Evolutionary conservation across 495 filamentous ascomycete species (phyloP), one percentile per base, ranked within the genome.

Genomic region (Lasiosphaeria miniovina): DNA sequence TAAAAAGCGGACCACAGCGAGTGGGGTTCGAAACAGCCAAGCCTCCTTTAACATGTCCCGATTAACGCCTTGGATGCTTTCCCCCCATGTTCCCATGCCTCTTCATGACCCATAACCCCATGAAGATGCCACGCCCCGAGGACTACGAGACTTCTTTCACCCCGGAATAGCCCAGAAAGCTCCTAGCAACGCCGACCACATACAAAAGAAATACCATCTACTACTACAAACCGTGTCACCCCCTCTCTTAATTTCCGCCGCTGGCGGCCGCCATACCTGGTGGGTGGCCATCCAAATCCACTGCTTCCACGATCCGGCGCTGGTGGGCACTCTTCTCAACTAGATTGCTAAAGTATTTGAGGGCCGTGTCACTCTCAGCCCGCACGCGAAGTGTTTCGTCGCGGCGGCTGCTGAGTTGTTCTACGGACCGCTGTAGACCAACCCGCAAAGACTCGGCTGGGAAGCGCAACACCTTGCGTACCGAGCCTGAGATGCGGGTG

Each of bases 311-410:
- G n/a, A 82, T 81, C 36, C 76, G 81, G 60, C 85, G 81, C 64
- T 93, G 86, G 55, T 90, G 84, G 53, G 74, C 77, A 57, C 88
- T 91, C 51, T 92, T 85, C 36, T 87, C 80, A 57, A 96, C 84
- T 36, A 98, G 76, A 65, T 96, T 96, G 34, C 82, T 77, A 70
- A 98, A 98, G 75, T 91, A 96, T 70, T 91, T 92, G 66, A 84
- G 80, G 33, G 90, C 91, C 54, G 87, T 80, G 59, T 90, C 86
- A 65, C 86, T 91, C 71, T 95, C 84, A 46, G 77, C 76, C 68
- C 84, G 83, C 17, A 89, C 79, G 75, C 92, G 91, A 64, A 80
- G 79, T 33, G 89, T 90, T 67, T 96, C 91, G 49, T 93, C 86
- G 61, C 88, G 84, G 66, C 88, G 87, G 41, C 76, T 79, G 33